Evolutionary conservation across 371 early-diverging fungal genomes (phyloP).

Genomic region (Sporodiniella umbellata): DNA sequence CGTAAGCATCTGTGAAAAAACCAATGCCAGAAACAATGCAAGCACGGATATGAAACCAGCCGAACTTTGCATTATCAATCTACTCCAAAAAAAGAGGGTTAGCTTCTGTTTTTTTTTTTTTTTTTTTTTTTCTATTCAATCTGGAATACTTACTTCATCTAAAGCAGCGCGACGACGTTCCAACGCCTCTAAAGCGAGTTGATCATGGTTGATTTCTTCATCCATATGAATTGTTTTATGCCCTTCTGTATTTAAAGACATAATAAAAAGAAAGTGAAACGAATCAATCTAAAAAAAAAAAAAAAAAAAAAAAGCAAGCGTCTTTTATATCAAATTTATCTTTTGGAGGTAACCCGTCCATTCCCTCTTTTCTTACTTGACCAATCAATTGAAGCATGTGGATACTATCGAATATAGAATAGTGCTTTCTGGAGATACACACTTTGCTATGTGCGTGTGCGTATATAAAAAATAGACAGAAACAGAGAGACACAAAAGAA

Average conservation of each 20-base stretch:
- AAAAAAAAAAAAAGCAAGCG: neutral
- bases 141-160: slow-evolving; percentile 25
- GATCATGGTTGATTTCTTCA: slow-evolving; percentile 13
- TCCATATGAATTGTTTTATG: slow-evolving; percentile 21
- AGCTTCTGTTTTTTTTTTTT: too few relatives aligned
- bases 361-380: neutral
- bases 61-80: slow-evolving; percentile 54
- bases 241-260: slow-evolving; percentile 19
- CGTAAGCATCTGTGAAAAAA: slow-evolving; percentile 88
- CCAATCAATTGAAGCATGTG: slow-evolving; percentile 21
- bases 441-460: too few relatives aligned
- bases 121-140: neutral
- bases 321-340: neutral
- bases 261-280: slow-evolving; percentile 6
- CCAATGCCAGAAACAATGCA: slow-evolving; percentile 86
- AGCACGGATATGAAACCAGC: slow-evolving; percentile 85
- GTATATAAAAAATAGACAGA: too few relatives aligned
- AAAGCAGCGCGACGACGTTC: slow-evolving; percentile 39
- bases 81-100: too few relatives aligned
- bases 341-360: neutral
- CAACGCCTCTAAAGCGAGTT: slow-evolving; percentile 19
- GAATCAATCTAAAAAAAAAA: neutral
- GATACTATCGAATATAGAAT: slow-evolving; percentile 1
- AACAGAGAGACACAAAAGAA: too few relatives aligned
- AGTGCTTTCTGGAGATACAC: too few relatives aligned